phyloP scores from a whole-genome alignment of 2,329 filamentous ascomycete genomes.

The Paraconiothyrium sp. region DNA sequence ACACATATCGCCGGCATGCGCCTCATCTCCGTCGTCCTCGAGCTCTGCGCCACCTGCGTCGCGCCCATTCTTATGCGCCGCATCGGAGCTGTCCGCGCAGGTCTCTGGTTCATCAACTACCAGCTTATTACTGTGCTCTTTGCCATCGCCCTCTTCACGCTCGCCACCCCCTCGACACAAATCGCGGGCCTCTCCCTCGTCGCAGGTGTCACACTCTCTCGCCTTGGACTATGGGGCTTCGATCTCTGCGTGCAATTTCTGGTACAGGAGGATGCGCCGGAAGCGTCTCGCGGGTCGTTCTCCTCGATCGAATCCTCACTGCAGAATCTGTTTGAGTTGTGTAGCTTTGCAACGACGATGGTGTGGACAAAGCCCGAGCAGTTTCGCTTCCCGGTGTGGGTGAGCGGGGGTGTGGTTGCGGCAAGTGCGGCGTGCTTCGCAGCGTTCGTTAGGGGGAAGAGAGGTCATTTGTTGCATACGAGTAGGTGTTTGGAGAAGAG shows the following conservation, averaged over 20 bases:
- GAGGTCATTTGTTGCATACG: slow-evolving; percentile 69
- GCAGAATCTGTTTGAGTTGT: slow-evolving; percentile 75
- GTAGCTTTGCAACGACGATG: slow-evolving; percentile 73
- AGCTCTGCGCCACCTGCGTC: slow-evolving; percentile 69
- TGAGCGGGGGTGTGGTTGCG: slow-evolving; percentile 66
- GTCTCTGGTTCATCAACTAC: slow-evolving; percentile 76
- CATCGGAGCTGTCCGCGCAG: slow-evolving; percentile 66
- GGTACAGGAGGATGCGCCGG: slow-evolving; percentile 56
- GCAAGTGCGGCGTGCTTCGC: slow-evolving; percentile 63
- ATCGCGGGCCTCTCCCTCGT: slow-evolving; percentile 46
- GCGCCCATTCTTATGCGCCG: slow-evolving; percentile 64
- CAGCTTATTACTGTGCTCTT: slow-evolving; percentile 66
- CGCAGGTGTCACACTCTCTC: slow-evolving; percentile 50
- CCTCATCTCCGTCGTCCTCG: slow-evolving; percentile 63
- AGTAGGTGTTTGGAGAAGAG: slow-evolving; percentile 36
- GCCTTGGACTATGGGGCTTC: slow-evolving; percentile 59
- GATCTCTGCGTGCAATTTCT: slow-evolving; percentile 58
- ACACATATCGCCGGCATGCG: slow-evolving; percentile 64
- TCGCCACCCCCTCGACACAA: slow-evolving; percentile 24
- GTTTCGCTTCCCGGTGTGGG: slow-evolving; percentile 70
- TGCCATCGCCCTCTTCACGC: slow-evolving; percentile 42
- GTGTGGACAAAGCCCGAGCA: slow-evolving; percentile 69
- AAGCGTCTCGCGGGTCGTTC: slow-evolving; percentile 67
- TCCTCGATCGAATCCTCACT: slow-evolving; percentile 73
- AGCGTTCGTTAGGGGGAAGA: slow-evolving; percentile 63